Base-by-base conservation (phyloP, 768 basidiomycete species). In the Crucibulum laeve region DNA sequence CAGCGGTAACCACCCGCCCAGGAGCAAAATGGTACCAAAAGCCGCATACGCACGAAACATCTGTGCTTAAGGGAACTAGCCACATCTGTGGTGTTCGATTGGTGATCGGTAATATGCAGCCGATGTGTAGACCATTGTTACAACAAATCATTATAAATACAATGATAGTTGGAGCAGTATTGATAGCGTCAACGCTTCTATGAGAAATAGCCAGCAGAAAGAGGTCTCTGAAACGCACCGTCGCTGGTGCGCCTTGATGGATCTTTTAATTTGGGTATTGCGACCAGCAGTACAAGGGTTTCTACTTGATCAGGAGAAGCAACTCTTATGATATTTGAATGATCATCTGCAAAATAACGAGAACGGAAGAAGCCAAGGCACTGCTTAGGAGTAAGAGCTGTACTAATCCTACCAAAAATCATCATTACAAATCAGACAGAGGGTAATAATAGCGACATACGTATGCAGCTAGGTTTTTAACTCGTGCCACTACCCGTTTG, bases 401-500 rank as follows among this genome's bases (percentile, higher is more conserved):
- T 30, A n/a, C 7, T 7, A n/a, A 30, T n/a, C 8, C 8, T 30
- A 30, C 7, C 28, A 30, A 30, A 30, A n/a, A 7, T 30, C 8
- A n/a, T 30, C n/a, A 30, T 7, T 30, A 30, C 7, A 30, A 7
- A n/a, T n/a, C 7, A 30, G 28, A 30, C 7, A 7, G n/a, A n/a
- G n/a, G n/a, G n/a, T n/a, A n/a, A n/a, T 30, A n/a, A 8, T 30
- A 30, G 28, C 8, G 28, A 30, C 28, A 30, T 30, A 30, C n/a
- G 8, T 30, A 8, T 30, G 8, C 8, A 8, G 28, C 28, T 30
- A 30, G 8, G 8, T n/a, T 8, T 8, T 8, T 8, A 30, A 8
- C n/a, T n/a, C 8, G 28, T 30, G 8, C 8, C 35, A 19, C 8
- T 19, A 36, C 18, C 40, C 11, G 24, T 46, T 53, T 65, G 34